Evolutionary conservation across 257 asterid species (phyloP).

Genomic region (Penstemon newberryi): DNA sequence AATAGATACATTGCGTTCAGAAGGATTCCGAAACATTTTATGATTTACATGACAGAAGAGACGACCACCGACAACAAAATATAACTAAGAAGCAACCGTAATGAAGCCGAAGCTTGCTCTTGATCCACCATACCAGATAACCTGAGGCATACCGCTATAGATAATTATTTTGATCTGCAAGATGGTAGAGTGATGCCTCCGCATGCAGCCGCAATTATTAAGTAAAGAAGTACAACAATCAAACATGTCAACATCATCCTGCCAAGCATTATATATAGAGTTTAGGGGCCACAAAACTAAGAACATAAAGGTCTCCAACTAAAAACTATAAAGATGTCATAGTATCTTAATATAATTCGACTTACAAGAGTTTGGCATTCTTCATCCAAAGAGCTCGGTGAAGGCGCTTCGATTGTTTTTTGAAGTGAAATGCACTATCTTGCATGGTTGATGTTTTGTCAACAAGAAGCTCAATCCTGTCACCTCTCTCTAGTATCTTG

Average conservation of each 20-base stretch:
- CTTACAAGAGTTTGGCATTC: constrained; percentile 96
- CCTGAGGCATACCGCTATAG: too few species aligned
- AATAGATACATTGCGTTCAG: too few species aligned
- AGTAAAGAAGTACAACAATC: constrained; percentile 69
- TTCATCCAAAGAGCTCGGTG: constrained; percentile 96
- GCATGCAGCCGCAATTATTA: constrained; percentile 75
- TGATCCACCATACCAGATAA: too few species aligned
- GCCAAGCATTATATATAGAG: constrained; percentile 26
- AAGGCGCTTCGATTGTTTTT: constrained; percentile 95
- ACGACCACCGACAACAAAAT: too few species aligned
- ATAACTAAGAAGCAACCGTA: too few species aligned
- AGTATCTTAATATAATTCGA: constrained; percentile 9
- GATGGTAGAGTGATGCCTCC: constrained; percentile 88
- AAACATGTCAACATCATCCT: constrained; percentile 82
- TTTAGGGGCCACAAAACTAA: constrained; percentile 14
- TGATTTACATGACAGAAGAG: too few species aligned
- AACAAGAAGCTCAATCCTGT: constrained; percentile 92
- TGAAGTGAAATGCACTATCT: constrained; percentile 95
- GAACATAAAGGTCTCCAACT: neutral
- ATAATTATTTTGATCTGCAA: constrained; percentile 48
- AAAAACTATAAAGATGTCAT: neutral
- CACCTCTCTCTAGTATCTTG: constrained; percentile 96
- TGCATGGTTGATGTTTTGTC: constrained; percentile 99
- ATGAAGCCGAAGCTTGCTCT: too few species aligned
- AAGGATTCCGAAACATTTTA: too few species aligned